Base-by-base conservation (phyloP, 2,329 filamentous ascomycete genomes). In the Kalmusia sp. region DNA sequence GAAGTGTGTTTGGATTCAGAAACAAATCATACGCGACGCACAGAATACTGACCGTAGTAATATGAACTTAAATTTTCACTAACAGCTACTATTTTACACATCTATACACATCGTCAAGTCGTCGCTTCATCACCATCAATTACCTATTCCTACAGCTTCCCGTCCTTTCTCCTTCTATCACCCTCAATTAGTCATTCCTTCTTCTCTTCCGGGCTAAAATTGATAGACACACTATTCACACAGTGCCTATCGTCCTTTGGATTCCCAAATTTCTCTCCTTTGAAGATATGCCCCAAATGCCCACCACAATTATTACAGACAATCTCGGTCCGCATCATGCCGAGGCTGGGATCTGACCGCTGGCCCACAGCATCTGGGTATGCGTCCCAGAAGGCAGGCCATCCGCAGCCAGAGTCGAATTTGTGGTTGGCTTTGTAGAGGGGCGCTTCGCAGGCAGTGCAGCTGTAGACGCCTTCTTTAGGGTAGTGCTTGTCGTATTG, bases 341-440 rank as follows among this genome's bases (percentile, higher is more conserved):
- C 93, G 46, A 92, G 83, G 0, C 87, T 81, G 41, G 77, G 79
- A 75, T 99, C 95, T 59, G 87, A 86, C 68, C 93, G 89, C 57
- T 93, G 83, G 30, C 86, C 91, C 11, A 99, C 92, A 1, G 93
- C 93, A 2, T 92, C 93, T 0, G 95, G 93, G 46, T 99, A 86
- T 61, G 89, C 93, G 76, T 99, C 95, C 73, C 93, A 99, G 78
- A 98, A 99, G 11, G 95, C 95, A 0, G 95, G 95, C 95, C 95
- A 99, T 56, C 95, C 95, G 76, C 95, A 99, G 35, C 92, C 92
- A 15, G 91, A 96, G 76, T 91, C 91, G 84, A 99, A 99, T 76
- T 99, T 99, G 78, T 96, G 93, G 58, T 84, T 84, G 24, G 95
- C 93, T 75, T 88, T 93, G 84, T 99, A 99, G 15, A 99, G 86